Conservation (phyloP, 2,329 filamentous ascomycete species). For the Byssochlamys sp. region DNA sequence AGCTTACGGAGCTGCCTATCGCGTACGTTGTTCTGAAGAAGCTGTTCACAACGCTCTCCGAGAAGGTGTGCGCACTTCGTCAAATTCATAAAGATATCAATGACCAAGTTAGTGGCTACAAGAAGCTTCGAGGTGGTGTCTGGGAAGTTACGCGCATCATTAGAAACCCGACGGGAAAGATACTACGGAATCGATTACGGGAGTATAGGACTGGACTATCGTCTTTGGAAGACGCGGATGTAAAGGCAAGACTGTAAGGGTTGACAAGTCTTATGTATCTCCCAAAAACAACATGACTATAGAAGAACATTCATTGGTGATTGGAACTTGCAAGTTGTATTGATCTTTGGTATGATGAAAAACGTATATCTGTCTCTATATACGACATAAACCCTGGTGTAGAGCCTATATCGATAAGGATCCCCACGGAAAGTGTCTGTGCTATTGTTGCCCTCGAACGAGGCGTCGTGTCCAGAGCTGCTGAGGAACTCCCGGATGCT, state of each 20-base stretch:
- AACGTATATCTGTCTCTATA: too few species aligned
- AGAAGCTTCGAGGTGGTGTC: constrained; percentile 23
- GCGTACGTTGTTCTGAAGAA: constrained; percentile 30
- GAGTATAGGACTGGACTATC: neutral
- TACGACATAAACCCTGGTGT: too few species aligned
- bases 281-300: neutral
- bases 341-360: too few species aligned
- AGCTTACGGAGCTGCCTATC: constrained; percentile 31
- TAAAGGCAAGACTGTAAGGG: neutral
- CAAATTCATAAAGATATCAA: constrained; percentile 25
- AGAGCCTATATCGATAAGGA: too few species aligned
- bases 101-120: constrained; percentile 33
- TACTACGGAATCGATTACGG: neutral
- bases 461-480: too few species aligned
- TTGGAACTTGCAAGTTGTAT: too few species aligned
- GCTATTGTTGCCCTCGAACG: too few species aligned
- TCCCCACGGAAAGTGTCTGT: too few species aligned
- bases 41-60: constrained; percentile 9
- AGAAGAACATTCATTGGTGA: too few species aligned
- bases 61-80: constrained; percentile 14
- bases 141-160: neutral
- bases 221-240: neutral
- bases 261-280: neutral
- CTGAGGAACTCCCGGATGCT: too few species aligned
- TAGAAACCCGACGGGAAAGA: neutral